Evolutionary conservation across 1,284 basidiomycete genomes (phyloP).

Genomic region (Ceratobasidium sp.): DNA sequence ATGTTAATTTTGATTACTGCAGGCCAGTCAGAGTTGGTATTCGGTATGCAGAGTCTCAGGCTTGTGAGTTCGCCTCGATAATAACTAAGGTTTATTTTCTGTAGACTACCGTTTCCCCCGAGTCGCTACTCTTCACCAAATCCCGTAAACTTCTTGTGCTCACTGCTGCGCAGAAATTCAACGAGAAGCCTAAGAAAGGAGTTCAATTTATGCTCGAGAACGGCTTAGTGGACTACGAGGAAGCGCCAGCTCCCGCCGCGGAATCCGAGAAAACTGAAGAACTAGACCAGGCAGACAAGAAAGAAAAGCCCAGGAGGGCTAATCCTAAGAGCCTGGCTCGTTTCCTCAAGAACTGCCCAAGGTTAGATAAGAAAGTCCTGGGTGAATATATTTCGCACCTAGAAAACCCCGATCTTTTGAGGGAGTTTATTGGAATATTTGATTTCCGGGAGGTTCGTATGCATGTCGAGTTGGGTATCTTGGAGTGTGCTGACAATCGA

Average conservation of each 20-base stretch:
- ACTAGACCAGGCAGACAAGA: conserved; percentile 11
- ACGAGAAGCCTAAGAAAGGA: conserved; percentile 94
- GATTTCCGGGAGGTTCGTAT: conserved; percentile 88
- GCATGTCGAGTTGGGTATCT: neutral
- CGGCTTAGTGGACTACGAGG: conserved; percentile 71
- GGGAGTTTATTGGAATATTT: conserved; percentile 90
- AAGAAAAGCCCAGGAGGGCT: conserved; percentile 53
- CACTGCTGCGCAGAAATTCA: conserved; percentile 90
- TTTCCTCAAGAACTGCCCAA: conserved; percentile 88
- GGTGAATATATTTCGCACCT: conserved; percentile 95
- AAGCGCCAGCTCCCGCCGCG: conserved; percentile 16
- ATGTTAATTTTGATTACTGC: neutral
- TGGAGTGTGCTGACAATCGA: neutral
- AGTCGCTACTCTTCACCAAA: conserved; percentile 79
- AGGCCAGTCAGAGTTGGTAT: conserved; percentile 48
- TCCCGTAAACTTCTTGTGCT: conserved; percentile 89
- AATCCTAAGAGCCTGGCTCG: conserved; percentile 77
- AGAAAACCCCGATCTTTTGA: conserved; percentile 88
- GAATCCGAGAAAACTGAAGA: conserved; percentile 68
- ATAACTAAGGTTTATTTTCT: neutral
- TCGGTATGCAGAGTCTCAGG: conserved; percentile 18
- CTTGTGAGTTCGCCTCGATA: neutral
- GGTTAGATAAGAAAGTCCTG: conserved; percentile 93
- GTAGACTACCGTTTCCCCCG: conserved; percentile 68
- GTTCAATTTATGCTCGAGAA: conserved; percentile 92